A percentile compares a stretch with the other conserved stretches of the same genome.
phyloP scores from a whole-genome alignment of 106 monocot species.

The Dendrobium chrysotoxum region DNA sequence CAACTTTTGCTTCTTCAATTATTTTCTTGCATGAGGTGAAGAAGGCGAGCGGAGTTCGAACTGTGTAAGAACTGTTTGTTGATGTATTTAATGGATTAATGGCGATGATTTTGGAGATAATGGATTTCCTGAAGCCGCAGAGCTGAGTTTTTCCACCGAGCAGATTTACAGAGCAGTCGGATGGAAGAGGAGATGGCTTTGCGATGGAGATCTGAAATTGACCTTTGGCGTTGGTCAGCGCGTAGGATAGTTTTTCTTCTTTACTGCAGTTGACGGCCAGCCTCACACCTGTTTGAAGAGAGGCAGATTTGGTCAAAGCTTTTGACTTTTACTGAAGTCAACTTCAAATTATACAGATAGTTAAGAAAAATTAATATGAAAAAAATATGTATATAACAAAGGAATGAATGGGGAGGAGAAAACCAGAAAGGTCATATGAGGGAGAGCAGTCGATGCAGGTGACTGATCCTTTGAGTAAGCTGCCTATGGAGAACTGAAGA shows the following conservation, averaged over 20 bases:
- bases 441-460: conserved; percentile 13
- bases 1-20: background rate
- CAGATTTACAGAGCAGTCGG: conserved; percentile 2
- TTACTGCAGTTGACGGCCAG: conserved; percentile 10
- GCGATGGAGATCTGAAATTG: background rate
- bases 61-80: background rate
- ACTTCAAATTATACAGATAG: background rate
- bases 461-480: conserved; percentile 10
- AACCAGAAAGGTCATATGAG: conserved; percentile 15
- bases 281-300: background rate
- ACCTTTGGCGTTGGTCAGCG: conserved; percentile 5
- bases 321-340: background rate
- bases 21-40: conserved; percentile 10
- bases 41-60: conserved; percentile 6
- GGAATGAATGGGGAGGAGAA: background rate
- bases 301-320: background rate
- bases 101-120: conserved; percentile 1
- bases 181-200: background rate
- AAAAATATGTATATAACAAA: background rate
- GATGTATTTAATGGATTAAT: background rate
- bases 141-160: conserved; percentile 10
- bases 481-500: background rate
- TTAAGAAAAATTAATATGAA: background rate
- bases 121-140: conserved; percentile 13
- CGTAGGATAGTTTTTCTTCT: background rate